Evolutionary conservation across 169 alveolate genomes (phyloP).

Genomic region (Plasmodium vinckei): DNA sequence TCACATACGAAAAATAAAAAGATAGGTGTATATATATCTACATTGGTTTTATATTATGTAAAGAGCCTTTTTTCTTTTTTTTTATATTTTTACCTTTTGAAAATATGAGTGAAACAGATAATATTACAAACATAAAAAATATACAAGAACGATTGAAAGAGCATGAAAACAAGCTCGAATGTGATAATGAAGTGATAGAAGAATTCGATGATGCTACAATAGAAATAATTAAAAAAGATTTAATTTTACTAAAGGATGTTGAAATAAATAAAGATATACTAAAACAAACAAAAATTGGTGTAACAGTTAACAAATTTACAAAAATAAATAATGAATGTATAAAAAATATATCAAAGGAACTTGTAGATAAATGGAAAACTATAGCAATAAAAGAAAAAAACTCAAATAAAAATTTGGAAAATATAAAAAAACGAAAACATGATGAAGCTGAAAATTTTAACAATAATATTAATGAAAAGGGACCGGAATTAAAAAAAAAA

Average conservation of each 20-base stretch:
- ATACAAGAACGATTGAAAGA: slow-evolving; percentile 65
- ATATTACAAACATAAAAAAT: slow-evolving; percentile 28
- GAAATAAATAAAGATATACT: slow-evolving; percentile 83
- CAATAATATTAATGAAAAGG: slow-evolving; percentile 2
- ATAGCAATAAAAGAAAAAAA: slow-evolving; percentile 77
- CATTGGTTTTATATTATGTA: background rate
- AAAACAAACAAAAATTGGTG: slow-evolving; percentile 87
- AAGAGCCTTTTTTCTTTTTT: background rate
- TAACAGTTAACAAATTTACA: slow-evolving; percentile 84
- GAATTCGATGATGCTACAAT: slow-evolving; percentile 26
- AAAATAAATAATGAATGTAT: slow-evolving; percentile 48
- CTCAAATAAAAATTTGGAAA: slow-evolving; percentile 21
- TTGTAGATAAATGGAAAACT: slow-evolving; percentile 74
- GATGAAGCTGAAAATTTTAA: slow-evolving; percentile 32
- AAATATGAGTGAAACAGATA: slow-evolving; percentile 40
- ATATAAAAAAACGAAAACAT: slow-evolving; percentile 52
- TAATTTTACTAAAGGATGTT: slow-evolving; percentile 78
- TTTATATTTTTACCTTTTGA: background rate
- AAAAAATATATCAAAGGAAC: slow-evolving; percentile 61
- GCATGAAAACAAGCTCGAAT: slow-evolving; percentile 20
- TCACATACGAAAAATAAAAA: too few species aligned
- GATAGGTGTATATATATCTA: background rate
- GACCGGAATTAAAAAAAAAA: slow-evolving; percentile 57
- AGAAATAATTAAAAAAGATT: slow-evolving; percentile 51
- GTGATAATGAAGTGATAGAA: slow-evolving; percentile 12